Evolutionary conservation across 306 rosid genomes (phyloP).

Genomic region (Herpetospermum pedunculosum): DNA sequence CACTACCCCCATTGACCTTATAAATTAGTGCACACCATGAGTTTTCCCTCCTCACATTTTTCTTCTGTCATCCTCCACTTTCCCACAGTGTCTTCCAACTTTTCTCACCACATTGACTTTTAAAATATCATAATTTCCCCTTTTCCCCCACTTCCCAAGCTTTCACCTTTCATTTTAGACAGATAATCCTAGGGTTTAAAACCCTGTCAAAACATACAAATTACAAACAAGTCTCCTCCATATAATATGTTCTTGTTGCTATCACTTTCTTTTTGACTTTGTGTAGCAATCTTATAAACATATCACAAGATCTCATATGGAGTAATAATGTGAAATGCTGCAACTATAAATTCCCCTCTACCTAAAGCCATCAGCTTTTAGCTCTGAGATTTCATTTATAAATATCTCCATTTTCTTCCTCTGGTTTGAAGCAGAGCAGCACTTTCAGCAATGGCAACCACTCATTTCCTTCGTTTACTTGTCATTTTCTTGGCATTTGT

Average conservation of each 20-base stretch:
- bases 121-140: not conserved
- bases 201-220: not conserved
- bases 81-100: conserved; percentile 10
- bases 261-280: conserved; percentile 6
- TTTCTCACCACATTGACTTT: conserved; percentile 4
- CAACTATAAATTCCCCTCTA: not conserved
- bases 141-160: not conserved
- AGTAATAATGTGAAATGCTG: not conserved
- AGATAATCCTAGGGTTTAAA: not conserved
- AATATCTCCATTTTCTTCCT: not conserved
- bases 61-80: conserved; percentile 7
- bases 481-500: conserved; percentile 42
- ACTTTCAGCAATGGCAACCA: conserved; percentile 21
- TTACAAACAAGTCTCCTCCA: not conserved
- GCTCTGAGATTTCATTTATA: not conserved
- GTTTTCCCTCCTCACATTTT: not conserved
- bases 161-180: not conserved
- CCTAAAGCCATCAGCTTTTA: not conserved
- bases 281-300: not conserved
- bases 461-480: conserved; percentile 39
- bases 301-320: not conserved
- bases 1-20: conserved; percentile 2
- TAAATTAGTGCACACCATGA: not conserved
- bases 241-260: not conserved
- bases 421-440: not conserved